These are phyloP conservation scores for Mucor indicus DNA, from an alignment of 371 early-diverging fungal genomes.

Conservation along the genomic window DNA sequence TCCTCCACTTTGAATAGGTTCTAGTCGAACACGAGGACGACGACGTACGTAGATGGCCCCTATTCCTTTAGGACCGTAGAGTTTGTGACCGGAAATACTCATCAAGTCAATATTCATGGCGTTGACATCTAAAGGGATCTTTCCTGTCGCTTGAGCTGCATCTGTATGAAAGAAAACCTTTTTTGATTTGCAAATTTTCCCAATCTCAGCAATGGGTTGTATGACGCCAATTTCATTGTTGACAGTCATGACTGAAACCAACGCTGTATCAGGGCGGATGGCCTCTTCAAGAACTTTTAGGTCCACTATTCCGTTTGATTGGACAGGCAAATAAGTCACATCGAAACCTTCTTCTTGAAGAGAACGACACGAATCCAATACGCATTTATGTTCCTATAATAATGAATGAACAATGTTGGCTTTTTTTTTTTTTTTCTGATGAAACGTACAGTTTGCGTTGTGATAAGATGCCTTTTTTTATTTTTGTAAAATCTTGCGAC, in stretches of 20 bases:
- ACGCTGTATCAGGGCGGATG: slow-evolving; percentile 90
- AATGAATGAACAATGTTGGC: neutral
- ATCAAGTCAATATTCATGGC: slow-evolving; percentile 95
- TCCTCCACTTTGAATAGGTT: slow-evolving; percentile 95
- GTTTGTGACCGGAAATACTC: slow-evolving; percentile 98
- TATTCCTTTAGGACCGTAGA: slow-evolving; percentile 99
- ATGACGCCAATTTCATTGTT: slow-evolving; percentile 99
- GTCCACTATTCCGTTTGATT: slow-evolving; percentile 82
- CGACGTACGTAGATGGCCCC: slow-evolving; percentile 98
- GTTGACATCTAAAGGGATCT: slow-evolving; percentile 96
- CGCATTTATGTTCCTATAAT: slow-evolving; percentile 97
- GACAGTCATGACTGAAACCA: slow-evolving; percentile 98
- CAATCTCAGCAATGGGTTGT: slow-evolving; percentile 96
- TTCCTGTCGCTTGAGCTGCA: slow-evolving; percentile 99
- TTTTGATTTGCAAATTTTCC: slow-evolving; percentile 77
- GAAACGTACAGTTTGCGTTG: slow-evolving; percentile 83
- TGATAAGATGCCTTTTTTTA: slow-evolving; percentile 97
- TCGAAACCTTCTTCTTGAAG: slow-evolving; percentile 97
- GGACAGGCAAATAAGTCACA: slow-evolving; percentile 98
- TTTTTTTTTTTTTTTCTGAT: neutral
- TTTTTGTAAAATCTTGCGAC: slow-evolving; percentile 94
- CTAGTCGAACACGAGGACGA: slow-evolving; percentile 94
- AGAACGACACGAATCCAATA: slow-evolving; percentile 96
- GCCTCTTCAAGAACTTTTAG: slow-evolving; percentile 77
- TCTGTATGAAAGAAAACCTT: slow-evolving; percentile 98